Base-by-base conservation (phyloP, 2,329 filamentous ascomycete species). In the Dactylonectria macrodidyma region DNA sequence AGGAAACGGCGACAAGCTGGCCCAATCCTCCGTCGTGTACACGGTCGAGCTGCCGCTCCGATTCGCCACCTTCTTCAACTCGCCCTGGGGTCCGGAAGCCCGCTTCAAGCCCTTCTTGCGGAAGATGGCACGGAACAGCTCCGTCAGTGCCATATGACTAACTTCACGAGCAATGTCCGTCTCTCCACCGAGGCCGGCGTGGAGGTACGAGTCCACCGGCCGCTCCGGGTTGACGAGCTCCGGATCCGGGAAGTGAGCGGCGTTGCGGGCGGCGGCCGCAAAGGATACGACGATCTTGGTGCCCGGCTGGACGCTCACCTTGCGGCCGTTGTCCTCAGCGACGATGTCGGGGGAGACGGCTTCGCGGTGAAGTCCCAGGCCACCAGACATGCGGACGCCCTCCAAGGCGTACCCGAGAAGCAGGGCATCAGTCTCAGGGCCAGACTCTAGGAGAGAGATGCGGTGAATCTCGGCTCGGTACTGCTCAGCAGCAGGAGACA, bases 331-430 rank as follows among this genome's bases (percentile, higher is more conserved):
- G 30, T 89, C 85, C 56, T 89, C 83, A 38, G 79, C 66, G 54
- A 88, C 84, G 1, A 82, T 82, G 57, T 87, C 84, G 19, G 81
- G 75, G 0, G 76, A 78, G 0, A 84, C 79, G 2, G 87, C 88
- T 62, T 88, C 82, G 46, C 91, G 89, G 82, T 89, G 90, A 2
- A 89, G 83, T 10, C 88, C 87, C 22, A 89, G 88, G 0, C 88
- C 88, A 11, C 90, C 89, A 4, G 90, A 89, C 60, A 95, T 84
- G 46, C 93, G 90, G 62, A 93, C 86, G 16, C 90, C 92, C 79
- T 94, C 94, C 83, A 92, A 85, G 50, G 88, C 89, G 76, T 93
- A 95, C 46, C 90, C 91, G 1, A 92, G 84, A 2, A 95, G 84
- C 38, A 88, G 81, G 1, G 89, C 85, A 70, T 94, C 91, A 0